Percentiles rank a stretch among this genome's conserved stretches.
phyloP scores from a whole-genome alignment of 352 stramenopile genomes.

The Phytophthora cactorum region DNA sequence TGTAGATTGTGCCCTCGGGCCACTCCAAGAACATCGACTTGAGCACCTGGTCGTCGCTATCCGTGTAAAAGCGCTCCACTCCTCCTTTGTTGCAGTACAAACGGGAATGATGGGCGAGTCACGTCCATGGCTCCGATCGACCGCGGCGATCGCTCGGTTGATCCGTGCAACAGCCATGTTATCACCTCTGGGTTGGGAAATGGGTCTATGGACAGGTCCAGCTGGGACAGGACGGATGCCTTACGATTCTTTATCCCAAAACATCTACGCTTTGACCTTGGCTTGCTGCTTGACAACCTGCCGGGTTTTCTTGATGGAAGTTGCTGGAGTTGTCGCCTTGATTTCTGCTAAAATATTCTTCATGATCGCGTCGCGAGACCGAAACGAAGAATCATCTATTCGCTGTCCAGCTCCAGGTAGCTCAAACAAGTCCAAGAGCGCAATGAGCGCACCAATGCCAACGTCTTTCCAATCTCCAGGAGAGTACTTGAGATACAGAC shows the following conservation, averaged over 20 bases:
- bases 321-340: slow-evolving; percentile 14
- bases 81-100: neutral
- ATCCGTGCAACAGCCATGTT: neutral
- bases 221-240: too few relatives aligned
- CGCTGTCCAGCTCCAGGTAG: slow-evolving; percentile 39
- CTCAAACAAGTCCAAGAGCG: slow-evolving; percentile 69
- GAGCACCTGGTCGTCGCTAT: neutral
- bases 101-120: neutral
- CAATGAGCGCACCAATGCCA: slow-evolving; percentile 60
- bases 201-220: too few relatives aligned
- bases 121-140: neutral
- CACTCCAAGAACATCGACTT: neutral
- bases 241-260: too few relatives aligned
- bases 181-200: neutral
- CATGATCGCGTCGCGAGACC: slow-evolving; percentile 56
- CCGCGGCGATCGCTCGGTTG: neutral
- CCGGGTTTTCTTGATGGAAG: slow-evolving; percentile 10
- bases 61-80: neutral
- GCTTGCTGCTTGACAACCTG: slow-evolving; percentile 23
- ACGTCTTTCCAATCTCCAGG: slow-evolving; percentile 74
- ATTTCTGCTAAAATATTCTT: slow-evolving; percentile 64
- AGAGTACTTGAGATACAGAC: slow-evolving; percentile 71
- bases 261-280: slow-evolving; percentile 16
- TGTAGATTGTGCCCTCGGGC: neutral
- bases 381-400: slow-evolving; percentile 54